phyloP scores from a whole-genome alignment of 2,329 filamentous ascomycete genomes.

The Westerdykella ornata region DNA sequence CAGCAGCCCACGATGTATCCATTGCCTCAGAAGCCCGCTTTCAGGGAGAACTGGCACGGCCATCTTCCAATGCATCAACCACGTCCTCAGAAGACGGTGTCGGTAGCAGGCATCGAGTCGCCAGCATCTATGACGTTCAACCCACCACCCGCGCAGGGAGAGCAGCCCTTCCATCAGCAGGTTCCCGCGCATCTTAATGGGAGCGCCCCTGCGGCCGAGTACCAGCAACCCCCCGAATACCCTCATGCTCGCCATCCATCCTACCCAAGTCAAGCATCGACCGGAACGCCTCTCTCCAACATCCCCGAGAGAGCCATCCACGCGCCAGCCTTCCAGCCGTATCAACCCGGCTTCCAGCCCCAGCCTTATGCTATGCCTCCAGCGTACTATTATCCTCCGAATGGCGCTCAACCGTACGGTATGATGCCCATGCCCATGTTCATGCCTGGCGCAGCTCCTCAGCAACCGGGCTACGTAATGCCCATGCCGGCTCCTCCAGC shows the following conservation, averaged over 20 bases:
- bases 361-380: constrained; percentile 30
- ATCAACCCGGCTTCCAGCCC: constrained; percentile 50
- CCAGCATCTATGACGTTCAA: constrained; percentile 58
- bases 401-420: constrained; percentile 34
- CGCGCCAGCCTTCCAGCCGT: constrained; percentile 76
- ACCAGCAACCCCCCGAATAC: constrained; percentile 42
- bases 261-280: constrained; percentile 63
- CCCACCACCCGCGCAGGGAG: constrained; percentile 58
- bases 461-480: constrained; percentile 38
- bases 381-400: constrained; percentile 58
- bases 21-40: constrained; percentile 50
- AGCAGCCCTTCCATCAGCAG: constrained; percentile 90
- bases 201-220: constrained; percentile 45
- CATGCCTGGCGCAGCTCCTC: constrained; percentile 48
- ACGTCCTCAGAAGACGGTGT: constrained; percentile 88
- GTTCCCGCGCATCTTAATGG: constrained; percentile 68
- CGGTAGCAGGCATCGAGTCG: constrained; percentile 85
- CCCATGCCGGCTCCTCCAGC: constrained; percentile 32
- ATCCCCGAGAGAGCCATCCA: constrained; percentile 91
- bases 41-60: constrained; percentile 54
- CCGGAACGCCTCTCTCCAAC: constrained; percentile 77
- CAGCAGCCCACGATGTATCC: constrained; percentile 47
- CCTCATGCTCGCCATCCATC: constrained; percentile 61
- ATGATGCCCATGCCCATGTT: constrained; percentile 53
- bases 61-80: constrained; percentile 84